These are phyloP conservation scores for Yamadazyma conglobata DNA, from an alignment of 1,139 yeast genomes.

Conservation along the genomic window DNA sequence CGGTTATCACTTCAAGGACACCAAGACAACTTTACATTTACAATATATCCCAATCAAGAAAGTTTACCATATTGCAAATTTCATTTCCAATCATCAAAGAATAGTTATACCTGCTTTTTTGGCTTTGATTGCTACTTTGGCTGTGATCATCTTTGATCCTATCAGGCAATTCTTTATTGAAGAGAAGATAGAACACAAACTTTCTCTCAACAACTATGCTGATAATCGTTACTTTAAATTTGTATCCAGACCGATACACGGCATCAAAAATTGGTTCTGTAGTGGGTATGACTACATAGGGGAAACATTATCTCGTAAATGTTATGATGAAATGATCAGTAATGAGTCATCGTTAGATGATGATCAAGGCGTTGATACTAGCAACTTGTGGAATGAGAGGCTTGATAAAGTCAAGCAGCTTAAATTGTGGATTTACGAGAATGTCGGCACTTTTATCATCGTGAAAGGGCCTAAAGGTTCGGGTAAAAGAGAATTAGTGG, in stretches of 20 bases:
- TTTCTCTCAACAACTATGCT: conserved; percentile 29
- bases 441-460: conserved; percentile 76
- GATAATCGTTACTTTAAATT: conserved; percentile 28
- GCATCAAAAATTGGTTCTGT: conserved; percentile 23
- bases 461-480: conserved; percentile 93
- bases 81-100: conserved; percentile 73
- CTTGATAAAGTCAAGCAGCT: conserved; percentile 64
- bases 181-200: conserved; percentile 61
- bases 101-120: conserved; percentile 62
- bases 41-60: conserved; percentile 60
- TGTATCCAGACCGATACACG: conserved; percentile 25
- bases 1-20: conserved; percentile 57
- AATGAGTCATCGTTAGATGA: conserved; percentile 13
- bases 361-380: conserved; percentile 9
- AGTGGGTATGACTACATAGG: conserved; percentile 29
- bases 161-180: conserved; percentile 79
- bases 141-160: conserved; percentile 89
- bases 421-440: conserved; percentile 77
- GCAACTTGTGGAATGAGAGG: conserved; percentile 61
- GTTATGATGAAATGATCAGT: conserved; percentile 17
- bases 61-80: conserved; percentile 50
- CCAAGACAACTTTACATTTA: conserved; percentile 61
- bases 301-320: conserved; percentile 16
- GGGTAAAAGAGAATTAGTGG: conserved; percentile 80
- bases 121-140: conserved; percentile 59